Base-by-base conservation (phyloP, 805 yeast species). In the Cyberlindnera mycetangii region DNA sequence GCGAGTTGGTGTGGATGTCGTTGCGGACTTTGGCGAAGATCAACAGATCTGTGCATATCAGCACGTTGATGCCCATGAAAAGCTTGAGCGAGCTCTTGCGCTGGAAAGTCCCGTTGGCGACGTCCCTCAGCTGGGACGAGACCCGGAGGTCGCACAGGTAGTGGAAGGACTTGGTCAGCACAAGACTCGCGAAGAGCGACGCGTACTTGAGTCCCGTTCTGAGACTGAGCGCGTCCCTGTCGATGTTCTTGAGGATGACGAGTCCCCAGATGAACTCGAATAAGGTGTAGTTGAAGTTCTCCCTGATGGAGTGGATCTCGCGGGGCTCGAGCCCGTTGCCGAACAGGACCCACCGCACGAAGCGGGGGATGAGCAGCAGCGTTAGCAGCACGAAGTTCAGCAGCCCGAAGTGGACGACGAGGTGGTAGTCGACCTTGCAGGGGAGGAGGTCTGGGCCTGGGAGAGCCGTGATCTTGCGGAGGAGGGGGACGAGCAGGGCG, bases 81-180 rank as follows among this genome's bases (percentile, higher is more conserved):
- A 49, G 31, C 37, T 34, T 37, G 3, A 34, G 7, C 2, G 45
- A 31, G 4, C 24, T 7, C 6, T 21, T 38, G 12, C 16, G 7
- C 11, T 31, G 44, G 36, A 46, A 42, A 2, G 5, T 19, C 7
- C 46, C 49, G 15, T 33, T 38, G 12, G 18, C 14, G 19, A 46
- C 39, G 24, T 41, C 46, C 3, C 34, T 20, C 5, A 39, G 19
- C 28, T 38, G 43, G 11, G 40, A 17, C 10, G 25, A 19, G 24
- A 52, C 50, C 17, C 49, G 37, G 21, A 46, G 7, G n/a, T 54
- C 56, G 8, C 44, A 47, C n/a, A 54, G 36, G 22, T 52, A 46
- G 32, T 54, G 58, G 50, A 54, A 54, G 41, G 54, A 45, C 21
- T 54, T 54, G 16, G 49, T 38, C 11, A 54, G 31, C 15, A 52